Evolutionary conservation across 1,139 yeast species (phyloP), one percentile per base, ranked within the genome.

Genomic region (Ashbya aceris): DNA sequence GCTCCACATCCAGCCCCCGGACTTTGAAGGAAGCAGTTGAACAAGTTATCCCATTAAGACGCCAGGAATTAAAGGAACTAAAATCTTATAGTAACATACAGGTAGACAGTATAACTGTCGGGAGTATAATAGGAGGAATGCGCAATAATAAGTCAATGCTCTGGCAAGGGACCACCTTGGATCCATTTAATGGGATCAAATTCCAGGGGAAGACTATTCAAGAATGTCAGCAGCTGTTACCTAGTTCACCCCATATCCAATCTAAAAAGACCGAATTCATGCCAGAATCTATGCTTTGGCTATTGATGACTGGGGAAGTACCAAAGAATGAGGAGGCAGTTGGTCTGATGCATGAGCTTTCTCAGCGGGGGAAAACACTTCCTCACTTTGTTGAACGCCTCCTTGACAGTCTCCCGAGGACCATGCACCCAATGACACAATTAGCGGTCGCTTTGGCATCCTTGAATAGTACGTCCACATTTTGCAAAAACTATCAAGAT

Each of bases 401-500:
- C 53, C 76, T 87, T 56, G 93, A 83, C 73, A 71, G 79, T 56
- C 77, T 89, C 56, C 96, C 96, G 53, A 69, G 81, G 40, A 77
- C 80, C 64, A 77, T 87, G 68, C 97, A 87, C 69, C 97, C 97
- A 68, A 87, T 87, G 97, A 93, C 96, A 45, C 96, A 87, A 69
- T 81, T 87, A 67, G 82, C 95, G 52, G 85, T 87, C 66, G 96
- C 95, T 42, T 81, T 87, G 43, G 83, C 91, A 47, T 93, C 96
- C 49, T 76, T 87, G 66, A 94, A 86, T 74, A 78, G 86, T 51
- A 93, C 83, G 68, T 85, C 95, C 41, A 79, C 76, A 63, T 87
- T 87, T 67, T 95, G 96, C 53, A 78, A 80, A 70, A 93, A 94
- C 50, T 87, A 87, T 66, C 95, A 91, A 59, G 67, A 76, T 50